Percentiles rank a stretch among this genome's conserved stretches.
Conservation (phyloP, 2,329 filamentous ascomycete genomes). For the Cryphonectria nitschkei region DNA sequence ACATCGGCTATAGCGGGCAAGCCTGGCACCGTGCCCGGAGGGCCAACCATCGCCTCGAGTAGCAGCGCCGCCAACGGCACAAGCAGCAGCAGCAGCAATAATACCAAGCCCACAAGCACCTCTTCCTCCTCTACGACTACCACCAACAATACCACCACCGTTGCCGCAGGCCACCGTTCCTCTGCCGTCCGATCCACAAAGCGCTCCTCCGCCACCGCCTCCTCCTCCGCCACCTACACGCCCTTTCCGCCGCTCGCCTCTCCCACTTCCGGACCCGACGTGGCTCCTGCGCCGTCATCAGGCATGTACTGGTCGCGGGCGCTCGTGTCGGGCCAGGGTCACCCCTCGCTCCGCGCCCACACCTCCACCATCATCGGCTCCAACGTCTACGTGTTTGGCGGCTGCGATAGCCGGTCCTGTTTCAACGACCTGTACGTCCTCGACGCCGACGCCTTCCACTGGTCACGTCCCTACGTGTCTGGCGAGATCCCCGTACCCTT, state of each 20-base stretch:
- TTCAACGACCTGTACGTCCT: constrained; percentile 73
- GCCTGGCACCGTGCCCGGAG: constrained; percentile 33
- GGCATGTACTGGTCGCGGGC: constrained; percentile 76
- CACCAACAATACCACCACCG: constrained; percentile 39
- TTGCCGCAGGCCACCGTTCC: constrained; percentile 31
- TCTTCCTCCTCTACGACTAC: constrained; percentile 17
- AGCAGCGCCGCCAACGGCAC: constrained; percentile 43
- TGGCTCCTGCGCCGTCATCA: constrained; percentile 65
- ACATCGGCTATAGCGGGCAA: constrained; percentile 55
- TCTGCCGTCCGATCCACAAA: constrained; percentile 32
- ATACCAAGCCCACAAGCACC: constrained; percentile 42
- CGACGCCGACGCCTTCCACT: constrained; percentile 72
- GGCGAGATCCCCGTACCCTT: constrained; percentile 68
- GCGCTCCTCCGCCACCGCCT: constrained; percentile 33
- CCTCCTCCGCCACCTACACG: constrained; percentile 43
- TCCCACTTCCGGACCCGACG: constrained; percentile 59
- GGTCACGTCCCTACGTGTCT: constrained; percentile 66
- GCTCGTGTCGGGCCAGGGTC: constrained; percentile 63
- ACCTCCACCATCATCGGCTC: constrained; percentile 69
- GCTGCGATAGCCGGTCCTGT: constrained; percentile 67
- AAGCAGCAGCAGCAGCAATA: constrained; percentile 33
- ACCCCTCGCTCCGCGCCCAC: constrained; percentile 66
- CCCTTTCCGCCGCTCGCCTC: constrained; percentile 62
- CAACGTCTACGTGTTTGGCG: constrained; percentile 70
- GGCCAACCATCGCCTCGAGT: constrained; percentile 29